Conservation (phyloP, 176 grass and related monocot genomes). For the Raddia distichophylla region DNA sequence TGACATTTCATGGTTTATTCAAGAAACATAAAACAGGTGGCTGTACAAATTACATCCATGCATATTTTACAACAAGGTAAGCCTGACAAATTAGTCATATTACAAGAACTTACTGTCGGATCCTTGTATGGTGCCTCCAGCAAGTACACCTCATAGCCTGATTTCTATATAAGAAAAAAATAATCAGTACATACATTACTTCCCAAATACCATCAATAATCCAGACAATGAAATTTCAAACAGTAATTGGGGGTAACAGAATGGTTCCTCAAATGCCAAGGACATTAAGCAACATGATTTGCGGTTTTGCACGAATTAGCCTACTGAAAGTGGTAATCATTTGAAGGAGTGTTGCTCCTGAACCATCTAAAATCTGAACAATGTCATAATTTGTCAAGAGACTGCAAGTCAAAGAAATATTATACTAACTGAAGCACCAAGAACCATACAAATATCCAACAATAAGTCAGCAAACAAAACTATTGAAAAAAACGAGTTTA, state of each 20-base stretch:
- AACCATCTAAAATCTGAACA: constrained; percentile 8
- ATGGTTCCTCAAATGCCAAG: constrained; percentile 34
- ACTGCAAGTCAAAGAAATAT: constrained; percentile 8
- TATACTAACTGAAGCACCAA: neutral
- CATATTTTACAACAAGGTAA: constrained; percentile 26
- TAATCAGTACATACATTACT: constrained; percentile 29
- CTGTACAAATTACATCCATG: neutral
- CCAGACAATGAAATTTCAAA: constrained; percentile 40
- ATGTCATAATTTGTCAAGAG: constrained; percentile 1
- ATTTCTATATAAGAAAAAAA: constrained; percentile 63
- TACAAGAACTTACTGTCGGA: constrained; percentile 67
- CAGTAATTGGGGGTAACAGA: constrained; percentile 5
- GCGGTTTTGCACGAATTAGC: constrained; percentile 25
- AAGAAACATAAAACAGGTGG: constrained; percentile 23
- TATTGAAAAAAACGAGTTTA: constrained; percentile 21
- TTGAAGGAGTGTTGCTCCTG: neutral
- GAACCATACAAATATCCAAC: neutral
- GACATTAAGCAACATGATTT: constrained; percentile 16
- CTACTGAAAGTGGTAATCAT: constrained; percentile 2
- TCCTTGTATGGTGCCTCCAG: constrained; percentile 98
- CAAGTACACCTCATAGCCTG: constrained; percentile 94
- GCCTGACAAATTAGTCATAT: neutral
- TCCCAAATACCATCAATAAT: constrained; percentile 6
- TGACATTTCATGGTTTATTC: constrained; percentile 12
- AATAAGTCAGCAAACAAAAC: neutral